Base-by-base conservation (phyloP, 345 rosid species). In the Brassica incana region DNA sequence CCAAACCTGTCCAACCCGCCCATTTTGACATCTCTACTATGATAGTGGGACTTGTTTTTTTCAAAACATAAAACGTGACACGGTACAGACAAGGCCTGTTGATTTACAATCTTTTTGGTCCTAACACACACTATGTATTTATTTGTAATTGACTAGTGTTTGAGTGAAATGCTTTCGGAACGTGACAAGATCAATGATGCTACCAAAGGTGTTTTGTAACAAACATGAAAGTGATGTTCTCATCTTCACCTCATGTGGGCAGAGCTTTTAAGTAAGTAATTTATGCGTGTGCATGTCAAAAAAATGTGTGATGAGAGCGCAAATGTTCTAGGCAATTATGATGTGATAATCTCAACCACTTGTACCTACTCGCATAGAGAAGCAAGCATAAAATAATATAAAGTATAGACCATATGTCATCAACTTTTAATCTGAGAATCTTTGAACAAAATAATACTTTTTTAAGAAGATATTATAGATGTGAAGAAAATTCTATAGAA, bases 331-430 rank as follows among this genome's bases (percentile, higher is more conserved):
- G 78, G 75, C 60, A 79, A 48, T 74, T 79, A 69, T 79, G 78
- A 79, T 68, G 82, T 74, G 78, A 73, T 73, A 62, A 33, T 74
- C 78, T 69, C 75, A 79, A 79, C 82, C 36, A 74, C 82, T 79
- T 68, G 50, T 33, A 54, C 78, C 74, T 78, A 78, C 66, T 65
- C 59, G 15, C 67, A 11, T 54, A 8, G 2, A 65, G 33, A 71
- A 35, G 8, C 75, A 77, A 69, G 14, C 70, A 20, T 61, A 29
- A 29, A 27, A 1, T 16, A 50, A 23, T 15, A 56, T 58, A 38
- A 68, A 45, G 12, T 38, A 56, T 40, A 59, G 60, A 60, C 12
- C 69, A 45, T 45, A 59, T 27, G 32, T 27, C 58, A 56, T 59
- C 32, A 29, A 68, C 50, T 38, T n/a, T 18, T 36, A 38, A n/a